These are phyloP conservation scores for Cucurbita argyrosperma DNA, from an alignment of 306 rosid genomes.

Conservation along the genomic window DNA sequence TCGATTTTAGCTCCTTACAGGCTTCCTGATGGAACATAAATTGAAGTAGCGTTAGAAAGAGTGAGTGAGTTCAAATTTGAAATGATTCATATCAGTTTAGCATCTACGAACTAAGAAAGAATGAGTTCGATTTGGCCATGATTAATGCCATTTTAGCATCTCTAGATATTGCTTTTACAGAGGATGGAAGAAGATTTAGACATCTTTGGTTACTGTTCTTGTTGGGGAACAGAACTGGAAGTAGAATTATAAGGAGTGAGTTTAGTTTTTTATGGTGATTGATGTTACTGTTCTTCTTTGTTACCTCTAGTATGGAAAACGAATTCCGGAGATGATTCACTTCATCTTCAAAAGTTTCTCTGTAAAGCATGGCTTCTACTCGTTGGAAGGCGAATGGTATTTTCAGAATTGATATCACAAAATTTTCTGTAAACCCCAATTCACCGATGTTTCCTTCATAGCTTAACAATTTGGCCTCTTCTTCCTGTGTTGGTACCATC, in stretches of 20 bases:
- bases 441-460: constrained; percentile 69
- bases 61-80: not conserved
- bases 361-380: constrained; percentile 75
- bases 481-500: constrained; percentile 84
- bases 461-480: constrained; percentile 52
- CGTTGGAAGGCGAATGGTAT: constrained; percentile 66
- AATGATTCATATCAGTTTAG: not conserved
- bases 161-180: not conserved
- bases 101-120: not conserved
- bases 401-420: constrained; percentile 48
- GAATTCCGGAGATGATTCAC: constrained; percentile 81
- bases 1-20: constrained; percentile 86
- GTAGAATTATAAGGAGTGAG: not conserved
- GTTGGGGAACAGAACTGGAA: not conserved
- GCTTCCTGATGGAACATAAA: constrained; percentile 46
- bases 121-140: not conserved
- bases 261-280: not conserved
- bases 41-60: not conserved
- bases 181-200: not conserved
- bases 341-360: constrained; percentile 85
- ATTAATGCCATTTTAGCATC: not conserved
- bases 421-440: constrained; percentile 76
- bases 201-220: not conserved
- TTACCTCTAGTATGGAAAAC: constrained; percentile 89
- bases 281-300: no score